phyloP scores from a whole-genome alignment of 306 rosid species.

The Vigna unguiculata region DNA sequence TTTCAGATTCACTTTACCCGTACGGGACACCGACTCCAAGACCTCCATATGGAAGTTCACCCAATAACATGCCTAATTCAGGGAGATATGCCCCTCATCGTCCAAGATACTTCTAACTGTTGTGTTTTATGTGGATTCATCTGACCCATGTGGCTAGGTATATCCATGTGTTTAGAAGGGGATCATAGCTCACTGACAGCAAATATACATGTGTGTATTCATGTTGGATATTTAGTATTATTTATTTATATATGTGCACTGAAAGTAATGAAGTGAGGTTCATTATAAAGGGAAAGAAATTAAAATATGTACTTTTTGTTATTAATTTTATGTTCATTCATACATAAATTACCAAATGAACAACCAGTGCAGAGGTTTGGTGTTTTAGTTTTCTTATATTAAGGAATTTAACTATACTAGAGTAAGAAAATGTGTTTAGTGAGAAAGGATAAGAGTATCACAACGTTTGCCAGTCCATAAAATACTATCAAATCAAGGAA shows the following conservation, averaged over 20 bases:
- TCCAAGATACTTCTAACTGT: conserved; percentile 45
- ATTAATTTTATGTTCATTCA: conserved; percentile 5
- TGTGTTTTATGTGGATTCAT: conserved; percentile 3
- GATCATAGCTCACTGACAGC: conserved; percentile 19
- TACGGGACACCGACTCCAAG: conserved; percentile 44
- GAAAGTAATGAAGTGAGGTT: background rate
- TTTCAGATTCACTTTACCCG: conserved; percentile 55
- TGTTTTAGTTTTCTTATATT: background rate
- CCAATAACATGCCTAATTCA: conserved; percentile 39
- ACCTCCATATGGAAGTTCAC: conserved; percentile 45
- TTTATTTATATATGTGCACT: background rate
- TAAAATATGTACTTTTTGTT: background rate
- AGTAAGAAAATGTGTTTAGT: background rate
- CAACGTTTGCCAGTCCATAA: background rate
- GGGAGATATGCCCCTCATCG: conserved; percentile 38
- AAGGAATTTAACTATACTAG: background rate
- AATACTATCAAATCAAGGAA: too few relatives aligned
- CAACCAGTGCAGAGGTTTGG: background rate
- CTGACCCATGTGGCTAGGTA: background rate
- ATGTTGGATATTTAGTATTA: background rate
- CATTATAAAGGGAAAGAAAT: background rate
- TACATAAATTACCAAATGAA: background rate
- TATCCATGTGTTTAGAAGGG: conserved; percentile 1
- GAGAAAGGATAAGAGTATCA: background rate
- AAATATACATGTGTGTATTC: conserved; percentile 1